Evolutionary conservation across 345 rosid species (phyloP).

Genomic region (Bruguiera parviflora): DNA sequence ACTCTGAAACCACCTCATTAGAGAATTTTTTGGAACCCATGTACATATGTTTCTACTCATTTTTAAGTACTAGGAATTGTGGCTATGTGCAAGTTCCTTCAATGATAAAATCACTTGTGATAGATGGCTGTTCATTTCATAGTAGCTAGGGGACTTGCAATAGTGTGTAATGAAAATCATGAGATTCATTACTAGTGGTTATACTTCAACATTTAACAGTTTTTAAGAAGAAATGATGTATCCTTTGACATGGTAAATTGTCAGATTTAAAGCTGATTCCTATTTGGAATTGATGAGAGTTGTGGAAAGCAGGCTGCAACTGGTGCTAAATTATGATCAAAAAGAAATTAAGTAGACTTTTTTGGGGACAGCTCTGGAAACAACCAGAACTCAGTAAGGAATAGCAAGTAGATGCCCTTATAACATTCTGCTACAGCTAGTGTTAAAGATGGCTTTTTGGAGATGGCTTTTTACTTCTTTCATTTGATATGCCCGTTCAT

Average conservation of each 20-base stretch:
- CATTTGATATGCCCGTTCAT: not conserved
- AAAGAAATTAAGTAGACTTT: not conserved
- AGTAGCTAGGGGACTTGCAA: not conserved
- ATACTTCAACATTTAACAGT: too few relatives aligned
- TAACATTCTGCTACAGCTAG: not conserved
- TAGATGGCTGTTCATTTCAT: not conserved
- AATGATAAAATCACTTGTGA: not conserved
- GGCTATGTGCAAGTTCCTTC: not conserved
- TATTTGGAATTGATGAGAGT: not conserved
- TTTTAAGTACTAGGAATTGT: not conserved
- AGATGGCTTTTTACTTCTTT: not conserved
- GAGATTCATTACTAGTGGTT: not conserved
- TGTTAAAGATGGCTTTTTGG: not conserved
- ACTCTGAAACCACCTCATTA: not conserved
- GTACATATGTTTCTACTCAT: not conserved
- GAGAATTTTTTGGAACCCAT: not conserved
- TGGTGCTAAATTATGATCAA: not conserved
- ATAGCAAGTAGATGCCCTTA: not conserved
- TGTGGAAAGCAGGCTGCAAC: not conserved
- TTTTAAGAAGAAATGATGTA: too few relatives aligned
- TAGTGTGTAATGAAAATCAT: not conserved
- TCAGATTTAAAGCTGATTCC: not conserved
- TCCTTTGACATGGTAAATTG: not conserved
- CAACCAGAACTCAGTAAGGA: not conserved
- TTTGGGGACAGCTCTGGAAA: not conserved